Conservation (phyloP, 2,329 filamentous ascomycete species). For the Boeremia exigua region DNA sequence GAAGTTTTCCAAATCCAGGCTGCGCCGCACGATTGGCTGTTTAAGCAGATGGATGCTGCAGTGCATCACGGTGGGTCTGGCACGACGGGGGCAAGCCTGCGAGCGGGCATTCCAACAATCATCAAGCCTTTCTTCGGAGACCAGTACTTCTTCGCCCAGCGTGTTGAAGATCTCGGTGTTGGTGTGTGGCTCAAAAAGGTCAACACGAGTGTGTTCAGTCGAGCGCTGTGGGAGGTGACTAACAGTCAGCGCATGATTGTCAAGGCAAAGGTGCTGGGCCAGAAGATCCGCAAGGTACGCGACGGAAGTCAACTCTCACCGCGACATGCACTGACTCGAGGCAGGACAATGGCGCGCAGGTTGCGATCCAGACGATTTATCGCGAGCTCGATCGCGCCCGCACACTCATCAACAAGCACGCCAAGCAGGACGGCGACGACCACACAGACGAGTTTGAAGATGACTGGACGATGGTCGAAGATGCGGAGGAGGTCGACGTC, state of each 20-base stretch:
- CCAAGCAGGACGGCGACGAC: slow-evolving; percentile 45
- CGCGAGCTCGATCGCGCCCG: slow-evolving; percentile 93
- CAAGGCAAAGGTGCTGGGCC: slow-evolving; percentile 81
- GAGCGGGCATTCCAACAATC: slow-evolving; percentile 91
- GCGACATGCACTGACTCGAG: slow-evolving; percentile 30
- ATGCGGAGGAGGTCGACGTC: slow-evolving; percentile 51
- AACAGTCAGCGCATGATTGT: slow-evolving; percentile 89
- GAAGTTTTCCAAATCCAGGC: slow-evolving; percentile 89
- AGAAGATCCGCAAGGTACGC: slow-evolving; percentile 83
- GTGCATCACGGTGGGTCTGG: slow-evolving; percentile 94
- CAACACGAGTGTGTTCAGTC: slow-evolving; percentile 83
- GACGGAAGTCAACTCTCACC: slow-evolving; percentile 13
- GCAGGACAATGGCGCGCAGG: slow-evolving; percentile 88
- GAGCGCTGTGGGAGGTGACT: slow-evolving; percentile 89
- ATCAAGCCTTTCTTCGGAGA: slow-evolving; percentile 98
- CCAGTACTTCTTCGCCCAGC: slow-evolving; percentile 91
- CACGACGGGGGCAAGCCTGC: slow-evolving; percentile 89
- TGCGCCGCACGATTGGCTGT: slow-evolving; percentile 96
- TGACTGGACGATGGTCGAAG: slow-evolving; percentile 89
- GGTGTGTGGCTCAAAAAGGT: slow-evolving; percentile 88
- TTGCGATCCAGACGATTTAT: slow-evolving; percentile 90
- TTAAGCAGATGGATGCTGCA: slow-evolving; percentile 89
- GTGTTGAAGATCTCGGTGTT: slow-evolving; percentile 92
- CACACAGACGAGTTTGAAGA: slow-evolving; percentile 72
- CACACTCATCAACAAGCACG: slow-evolving; percentile 73